Percentiles rank a stretch among this genome's conserved stretches.
phyloP scores from a whole-genome alignment of 2,329 filamentous ascomycete genomes.

The Nemania serpens region DNA sequence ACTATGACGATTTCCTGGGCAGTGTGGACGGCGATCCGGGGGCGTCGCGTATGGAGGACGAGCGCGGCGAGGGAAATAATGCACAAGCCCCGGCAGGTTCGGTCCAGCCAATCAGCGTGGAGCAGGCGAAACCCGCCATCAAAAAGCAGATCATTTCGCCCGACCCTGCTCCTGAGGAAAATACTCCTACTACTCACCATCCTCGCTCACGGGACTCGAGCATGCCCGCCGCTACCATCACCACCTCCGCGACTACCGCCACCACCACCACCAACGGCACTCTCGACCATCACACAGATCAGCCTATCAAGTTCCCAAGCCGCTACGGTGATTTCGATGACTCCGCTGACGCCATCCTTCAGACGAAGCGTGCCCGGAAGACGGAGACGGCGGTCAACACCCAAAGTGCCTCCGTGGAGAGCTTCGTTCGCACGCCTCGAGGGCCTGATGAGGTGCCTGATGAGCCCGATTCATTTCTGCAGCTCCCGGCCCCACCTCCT shows the following conservation, averaged over 20 bases:
- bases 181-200: constrained; percentile 35
- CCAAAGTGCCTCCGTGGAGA: constrained; percentile 32
- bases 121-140: constrained; percentile 41
- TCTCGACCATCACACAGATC: constrained; percentile 21
- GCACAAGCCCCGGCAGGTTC: constrained; percentile 40
- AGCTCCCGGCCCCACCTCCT: constrained; percentile 31
- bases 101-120: constrained; percentile 41
- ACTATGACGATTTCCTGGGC: constrained; percentile 40
- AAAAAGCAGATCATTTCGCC: constrained; percentile 43
- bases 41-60: constrained; percentile 36
- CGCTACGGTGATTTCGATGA: constrained; percentile 35
- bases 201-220: constrained; percentile 36
- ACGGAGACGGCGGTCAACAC: constrained; percentile 33
- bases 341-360: constrained; percentile 25
- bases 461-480: constrained; percentile 33
- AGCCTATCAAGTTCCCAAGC: constrained; percentile 34
- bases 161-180: constrained; percentile 37
- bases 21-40: constrained; percentile 38
- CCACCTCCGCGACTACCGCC: constrained; percentile 36
- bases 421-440: constrained; percentile 38
- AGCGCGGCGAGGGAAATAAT: constrained; percentile 40
- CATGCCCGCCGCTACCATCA: constrained; percentile 39
- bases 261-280: constrained; percentile 30
- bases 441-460: constrained; percentile 29
- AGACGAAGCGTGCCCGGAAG: constrained; percentile 36